phyloP scores from a whole-genome alignment of 805 yeast species.

The Metschnikowia corniflorae region DNA sequence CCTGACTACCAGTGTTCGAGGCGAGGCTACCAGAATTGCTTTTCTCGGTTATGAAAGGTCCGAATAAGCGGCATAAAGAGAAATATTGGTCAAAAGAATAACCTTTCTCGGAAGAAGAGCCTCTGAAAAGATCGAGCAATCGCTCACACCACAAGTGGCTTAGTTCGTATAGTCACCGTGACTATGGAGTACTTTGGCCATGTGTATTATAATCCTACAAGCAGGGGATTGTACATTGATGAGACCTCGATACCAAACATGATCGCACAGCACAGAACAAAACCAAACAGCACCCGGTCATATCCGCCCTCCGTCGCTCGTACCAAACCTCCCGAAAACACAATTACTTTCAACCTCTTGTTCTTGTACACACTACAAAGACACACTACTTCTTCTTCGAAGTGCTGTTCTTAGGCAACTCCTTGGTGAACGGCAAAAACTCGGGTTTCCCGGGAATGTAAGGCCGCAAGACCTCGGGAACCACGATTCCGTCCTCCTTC shows the following conservation, averaged over 20 bases:
- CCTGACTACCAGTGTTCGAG: no score
- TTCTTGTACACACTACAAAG: not conserved
- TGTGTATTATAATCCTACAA: no score
- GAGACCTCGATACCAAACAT: not conserved
- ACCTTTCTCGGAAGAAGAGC: no score
- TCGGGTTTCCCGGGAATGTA: conserved; percentile 99
- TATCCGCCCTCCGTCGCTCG: not conserved
- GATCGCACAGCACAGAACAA: not conserved
- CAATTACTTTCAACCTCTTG: no score
- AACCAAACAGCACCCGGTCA: not conserved
- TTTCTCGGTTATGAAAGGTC: no score
- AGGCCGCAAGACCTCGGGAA: conserved; percentile 93
- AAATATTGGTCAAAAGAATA: no score
- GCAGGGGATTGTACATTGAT: not conserved
- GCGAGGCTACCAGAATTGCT: no score
- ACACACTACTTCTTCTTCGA: conserved; percentile 55
- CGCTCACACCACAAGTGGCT: no score
- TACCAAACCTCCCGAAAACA: not conserved
- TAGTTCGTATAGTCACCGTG: no score
- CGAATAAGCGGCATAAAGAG: no score
- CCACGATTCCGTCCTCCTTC: conserved; percentile 88
- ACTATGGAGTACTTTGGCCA: no score
- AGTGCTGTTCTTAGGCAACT: conserved; percentile 91
- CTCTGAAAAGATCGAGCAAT: no score
- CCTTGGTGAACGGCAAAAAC: conserved; percentile 85